A percentile compares a stretch with the other conserved stretches of the same genome.
Conservation (phyloP, 257 asterid species). For the Anisodus acutangulus region DNA sequence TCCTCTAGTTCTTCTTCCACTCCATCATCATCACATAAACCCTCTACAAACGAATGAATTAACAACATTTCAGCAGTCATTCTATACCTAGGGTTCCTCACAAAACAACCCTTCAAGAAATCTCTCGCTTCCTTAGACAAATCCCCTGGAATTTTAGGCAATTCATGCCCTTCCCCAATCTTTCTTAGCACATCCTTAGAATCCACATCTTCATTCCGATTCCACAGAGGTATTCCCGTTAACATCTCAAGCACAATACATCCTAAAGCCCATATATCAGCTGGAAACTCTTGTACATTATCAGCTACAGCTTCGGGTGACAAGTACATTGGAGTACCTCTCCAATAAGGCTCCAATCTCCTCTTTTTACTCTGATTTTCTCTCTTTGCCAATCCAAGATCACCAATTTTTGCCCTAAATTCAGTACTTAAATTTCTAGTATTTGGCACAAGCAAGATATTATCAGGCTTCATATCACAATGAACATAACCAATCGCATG, state of each 20-base stretch:
- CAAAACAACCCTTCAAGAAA: constrained; percentile 83
- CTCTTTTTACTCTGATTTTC: constrained; percentile 67
- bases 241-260: constrained; percentile 84
- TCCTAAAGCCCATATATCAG: constrained; percentile 89
- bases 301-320: constrained; percentile 80
- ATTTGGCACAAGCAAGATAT: constrained; percentile 56
- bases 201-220: constrained; percentile 36
- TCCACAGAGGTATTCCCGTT: constrained; percentile 75
- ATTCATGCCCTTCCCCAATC: constrained; percentile 54
- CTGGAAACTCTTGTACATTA: constrained; percentile 62
- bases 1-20: constrained; percentile 46
- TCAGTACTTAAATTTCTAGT: constrained; percentile 22
- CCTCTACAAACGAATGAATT: constrained; percentile 65
- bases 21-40: constrained; percentile 44
- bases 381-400: constrained; percentile 83
- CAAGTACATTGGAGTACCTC: constrained; percentile 81
- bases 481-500: constrained; percentile 78
- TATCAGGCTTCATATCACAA: constrained; percentile 91
- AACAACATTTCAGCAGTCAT: constrained; percentile 82
- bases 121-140: constrained; percentile 66
- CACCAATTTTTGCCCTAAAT: constrained; percentile 74
- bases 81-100: constrained; percentile 64
- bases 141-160: constrained; percentile 56
- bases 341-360: constrained; percentile 68
- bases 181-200: constrained; percentile 54